Base-by-base conservation (phyloP, 1,284 basidiomycete species). In the Mrakiaceae sp. region DNA sequence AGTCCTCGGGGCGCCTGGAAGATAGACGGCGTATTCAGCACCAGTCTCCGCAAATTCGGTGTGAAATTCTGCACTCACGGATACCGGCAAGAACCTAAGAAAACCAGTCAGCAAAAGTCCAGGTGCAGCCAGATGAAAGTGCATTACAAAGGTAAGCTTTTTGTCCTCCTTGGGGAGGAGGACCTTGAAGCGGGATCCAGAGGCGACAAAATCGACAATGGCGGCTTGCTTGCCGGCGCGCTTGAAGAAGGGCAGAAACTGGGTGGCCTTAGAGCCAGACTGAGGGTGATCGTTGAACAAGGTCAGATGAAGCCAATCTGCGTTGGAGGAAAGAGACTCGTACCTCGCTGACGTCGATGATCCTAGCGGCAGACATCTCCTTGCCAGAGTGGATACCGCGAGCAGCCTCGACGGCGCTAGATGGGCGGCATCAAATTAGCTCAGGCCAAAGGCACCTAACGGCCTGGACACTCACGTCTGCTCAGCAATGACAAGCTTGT, bases 401-500 rank as follows among this genome's bases (percentile, higher is more conserved):
- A n/a, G 76, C 74, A 64, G 92, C 94, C 1, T 86, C 75, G 0
- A 84, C 81, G 53, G 94, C 93, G 51, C 88, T 90, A 70, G 3
- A 63, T 48, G 52, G 58, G 57, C 48, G 1, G 39, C 2, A 53
- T 16, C 39, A 61, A 3, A 58, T 7, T 8, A 3, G 11, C 40
- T 68, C 58, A 67, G 27, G 63, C 58, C 43, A 16, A 50, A 53
- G 63, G 3, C 68, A 67, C 62, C 53, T 48, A 10, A 60, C 42
- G 57, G 57, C 14, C 62, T 14, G 9, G 44, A 16, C 6, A 78
- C 87, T 77, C 71, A 92, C 88, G 78, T 79, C 81, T 88, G 91
- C 78, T 98, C 95, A 12, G 94, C 94, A 50, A 87, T 85, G 82
- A 98, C 92, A 54, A 98, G 80, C 75, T 91, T 90, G 78, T 98